Conservation (phyloP, 164 flowering plant species). For the Dillenia turbinata region DNA sequence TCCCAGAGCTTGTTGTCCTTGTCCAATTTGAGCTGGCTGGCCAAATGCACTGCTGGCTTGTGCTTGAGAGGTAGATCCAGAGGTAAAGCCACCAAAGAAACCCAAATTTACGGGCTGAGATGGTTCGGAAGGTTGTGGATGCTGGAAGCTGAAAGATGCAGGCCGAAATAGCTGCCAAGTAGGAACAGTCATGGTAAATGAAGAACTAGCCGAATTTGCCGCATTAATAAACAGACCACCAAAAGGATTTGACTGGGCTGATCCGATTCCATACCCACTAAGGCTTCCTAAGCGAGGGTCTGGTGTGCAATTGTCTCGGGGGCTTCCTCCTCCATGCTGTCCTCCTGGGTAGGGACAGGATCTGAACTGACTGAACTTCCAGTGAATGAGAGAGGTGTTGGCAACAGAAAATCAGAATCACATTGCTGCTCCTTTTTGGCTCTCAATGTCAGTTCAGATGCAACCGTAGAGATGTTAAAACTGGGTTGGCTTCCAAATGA, state of each 20-base stretch:
- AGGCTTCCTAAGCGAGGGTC: conserved; percentile 54
- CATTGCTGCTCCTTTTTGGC: conserved; percentile 28
- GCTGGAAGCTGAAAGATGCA: conserved; percentile 70
- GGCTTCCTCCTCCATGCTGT: conserved; percentile 98
- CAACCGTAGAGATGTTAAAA: conserved; percentile 15
- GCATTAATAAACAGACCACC: conserved; percentile 46
- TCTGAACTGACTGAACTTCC: conserved; percentile 21
- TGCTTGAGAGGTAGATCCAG: conserved; percentile 27
- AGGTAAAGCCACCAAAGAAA: conserved; percentile 50
- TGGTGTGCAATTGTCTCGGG: conserved; percentile 46
- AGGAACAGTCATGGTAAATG: conserved; percentile 42
- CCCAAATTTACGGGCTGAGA: conserved; percentile 31
- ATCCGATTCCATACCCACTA: conserved; percentile 70
- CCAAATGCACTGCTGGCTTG: conserved; percentile 66
- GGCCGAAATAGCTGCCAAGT: conserved; percentile 77
- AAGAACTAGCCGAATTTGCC: conserved; percentile 31
- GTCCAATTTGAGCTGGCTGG: conserved; percentile 65
- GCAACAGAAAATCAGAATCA: conserved; percentile 6
- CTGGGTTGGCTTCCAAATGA: conserved; percentile 31
- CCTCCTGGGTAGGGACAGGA: conserved; percentile 49
- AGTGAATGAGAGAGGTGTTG: conserved; percentile 16
- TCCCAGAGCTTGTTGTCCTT: conserved; percentile 80
- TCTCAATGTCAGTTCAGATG: conserved; percentile 16
- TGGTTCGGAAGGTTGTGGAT: conserved; percentile 44
- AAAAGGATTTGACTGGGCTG: conserved; percentile 62